Evolutionary conservation across 495 filamentous ascomycete species (phyloP).

Genomic region (Wilcoxina mikolae): DNA sequence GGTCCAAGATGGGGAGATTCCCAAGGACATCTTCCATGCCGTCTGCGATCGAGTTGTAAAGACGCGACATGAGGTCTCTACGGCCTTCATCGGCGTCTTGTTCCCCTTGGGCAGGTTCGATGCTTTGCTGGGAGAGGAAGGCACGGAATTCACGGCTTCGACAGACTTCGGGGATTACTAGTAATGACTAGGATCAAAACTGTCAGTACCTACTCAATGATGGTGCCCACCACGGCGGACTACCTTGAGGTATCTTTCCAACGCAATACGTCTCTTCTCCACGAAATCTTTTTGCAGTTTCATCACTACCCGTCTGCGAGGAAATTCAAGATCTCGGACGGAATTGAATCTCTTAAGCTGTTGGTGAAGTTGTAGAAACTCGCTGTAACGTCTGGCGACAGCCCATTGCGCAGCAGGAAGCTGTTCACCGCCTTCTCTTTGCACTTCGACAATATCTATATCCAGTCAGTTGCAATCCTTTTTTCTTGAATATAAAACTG

Average conservation of each 20-base stretch:
- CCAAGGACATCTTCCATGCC: conserved; percentile 97
- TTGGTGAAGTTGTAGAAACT: conserved; percentile 91
- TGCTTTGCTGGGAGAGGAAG: conserved; percentile 68
- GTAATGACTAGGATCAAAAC: conserved; percentile 46
- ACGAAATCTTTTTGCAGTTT: conserved; percentile 92
- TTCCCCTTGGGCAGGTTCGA: conserved; percentile 4
- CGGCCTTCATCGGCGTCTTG: conserved; percentile 36
- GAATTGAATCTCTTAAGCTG: conserved; percentile 74
- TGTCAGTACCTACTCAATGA: not conserved
- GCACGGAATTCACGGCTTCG: conserved; percentile 81
- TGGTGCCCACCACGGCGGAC: too few species aligned
- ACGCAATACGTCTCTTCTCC: conserved; percentile 63
- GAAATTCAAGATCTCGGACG: conserved; percentile 82
- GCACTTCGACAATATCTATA: conserved; percentile 68
- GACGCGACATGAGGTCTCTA: conserved; percentile 80
- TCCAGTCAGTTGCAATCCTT: conserved; percentile 12
- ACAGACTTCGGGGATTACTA: conserved; percentile 83
- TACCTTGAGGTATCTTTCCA: conserved; percentile 82
- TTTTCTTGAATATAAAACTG: too few species aligned
- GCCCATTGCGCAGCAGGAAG: conserved; percentile 76
- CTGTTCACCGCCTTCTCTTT: conserved; percentile 73
- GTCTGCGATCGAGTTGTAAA: conserved; percentile 91
- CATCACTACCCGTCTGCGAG: conserved; percentile 79
- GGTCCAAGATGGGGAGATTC: conserved; percentile 76
- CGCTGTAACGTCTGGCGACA: conserved; percentile 73